phyloP scores from a whole-genome alignment of 768 basidiomycete genomes.

The Leccinum disarticulatum region DNA sequence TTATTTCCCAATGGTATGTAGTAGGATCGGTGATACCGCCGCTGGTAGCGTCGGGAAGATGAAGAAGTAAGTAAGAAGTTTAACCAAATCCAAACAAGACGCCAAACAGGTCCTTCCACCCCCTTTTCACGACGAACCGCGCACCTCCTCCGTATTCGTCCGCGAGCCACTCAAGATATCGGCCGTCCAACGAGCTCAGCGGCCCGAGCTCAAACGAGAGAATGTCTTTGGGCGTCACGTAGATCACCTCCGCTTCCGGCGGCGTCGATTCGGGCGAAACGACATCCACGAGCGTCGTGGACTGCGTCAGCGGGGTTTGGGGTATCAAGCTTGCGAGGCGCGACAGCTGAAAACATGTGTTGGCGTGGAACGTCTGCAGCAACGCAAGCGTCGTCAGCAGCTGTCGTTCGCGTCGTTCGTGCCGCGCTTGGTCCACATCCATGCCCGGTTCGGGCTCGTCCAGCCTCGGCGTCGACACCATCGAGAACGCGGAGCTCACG shows the following conservation, averaged over 20 bases:
- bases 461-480: conserved; percentile 30
- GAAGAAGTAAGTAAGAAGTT: conserved; percentile 1
- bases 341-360: conserved; percentile 58
- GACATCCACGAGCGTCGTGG: not conserved
- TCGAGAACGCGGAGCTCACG: conserved; percentile 25
- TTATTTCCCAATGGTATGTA: not conserved
- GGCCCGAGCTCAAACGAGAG: conserved; percentile 71
- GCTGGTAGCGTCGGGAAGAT: not conserved
- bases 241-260: conserved; percentile 30
- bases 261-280: conserved; percentile 3
- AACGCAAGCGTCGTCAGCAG: conserved; percentile 53
- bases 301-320: not conserved
- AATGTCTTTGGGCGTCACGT: conserved; percentile 64
- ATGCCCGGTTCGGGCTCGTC: conserved; percentile 13
- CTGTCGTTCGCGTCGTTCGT: conserved; percentile 37
- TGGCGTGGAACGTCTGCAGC: conserved; percentile 67
- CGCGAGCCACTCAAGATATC: conserved; percentile 76
- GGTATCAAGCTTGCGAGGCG: conserved; percentile 35
- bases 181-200: conserved; percentile 66
- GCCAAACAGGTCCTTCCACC: conserved; percentile 48
- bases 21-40: too few species aligned
- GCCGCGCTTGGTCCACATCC: conserved; percentile 10
- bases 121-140: conserved; percentile 40
- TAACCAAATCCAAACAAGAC: conserved; percentile 44
- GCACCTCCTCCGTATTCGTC: conserved; percentile 58